phyloP scores from a whole-genome alignment of 2,329 filamentous ascomycete species.

The Alternaria rosae region DNA sequence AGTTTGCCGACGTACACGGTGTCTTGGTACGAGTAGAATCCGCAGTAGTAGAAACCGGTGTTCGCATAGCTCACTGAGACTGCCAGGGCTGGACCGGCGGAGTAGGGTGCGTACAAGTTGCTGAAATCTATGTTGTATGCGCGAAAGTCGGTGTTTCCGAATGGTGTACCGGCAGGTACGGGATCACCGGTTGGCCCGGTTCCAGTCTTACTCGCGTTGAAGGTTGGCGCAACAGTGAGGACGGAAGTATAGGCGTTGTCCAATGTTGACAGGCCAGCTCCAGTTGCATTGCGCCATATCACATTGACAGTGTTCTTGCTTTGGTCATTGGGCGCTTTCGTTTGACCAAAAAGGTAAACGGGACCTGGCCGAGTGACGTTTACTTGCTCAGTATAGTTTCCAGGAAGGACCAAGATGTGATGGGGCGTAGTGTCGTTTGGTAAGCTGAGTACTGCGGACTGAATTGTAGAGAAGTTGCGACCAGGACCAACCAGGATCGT shows the following conservation, averaged over 20 bases:
- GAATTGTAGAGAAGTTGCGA: slow-evolving; percentile 49
- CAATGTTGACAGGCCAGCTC: slow-evolving; percentile 51
- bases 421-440: slow-evolving; percentile 56
- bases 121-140: slow-evolving; percentile 72
- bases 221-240: slow-evolving; percentile 68
- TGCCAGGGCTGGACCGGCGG: slow-evolving; percentile 66
- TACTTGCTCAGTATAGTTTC: slow-evolving; percentile 69
- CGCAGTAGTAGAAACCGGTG: slow-evolving; percentile 71
- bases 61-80: slow-evolving; percentile 69
- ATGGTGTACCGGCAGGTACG: slow-evolving; percentile 67
- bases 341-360: slow-evolving; percentile 68
- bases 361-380: slow-evolving; percentile 70
- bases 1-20: slow-evolving; percentile 74
- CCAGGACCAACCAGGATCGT: slow-evolving; percentile 42
- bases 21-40: slow-evolving; percentile 73
- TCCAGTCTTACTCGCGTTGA: slow-evolving; percentile 69
- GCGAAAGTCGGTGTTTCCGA: slow-evolving; percentile 69
- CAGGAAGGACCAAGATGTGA: slow-evolving; percentile 67
- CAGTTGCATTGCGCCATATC: slow-evolving; percentile 65
- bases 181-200: slow-evolving; percentile 67
- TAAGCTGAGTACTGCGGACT: slow-evolving; percentile 58
- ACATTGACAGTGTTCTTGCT: slow-evolving; percentile 63
- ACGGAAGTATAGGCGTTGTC: slow-evolving; percentile 71
- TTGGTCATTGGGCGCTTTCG: slow-evolving; percentile 57
- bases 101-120: slow-evolving; percentile 64